These are phyloP conservation scores for Colletotrichum sp. DNA, from an alignment of 2,329 filamentous ascomycete genomes.

Conservation along the genomic window DNA sequence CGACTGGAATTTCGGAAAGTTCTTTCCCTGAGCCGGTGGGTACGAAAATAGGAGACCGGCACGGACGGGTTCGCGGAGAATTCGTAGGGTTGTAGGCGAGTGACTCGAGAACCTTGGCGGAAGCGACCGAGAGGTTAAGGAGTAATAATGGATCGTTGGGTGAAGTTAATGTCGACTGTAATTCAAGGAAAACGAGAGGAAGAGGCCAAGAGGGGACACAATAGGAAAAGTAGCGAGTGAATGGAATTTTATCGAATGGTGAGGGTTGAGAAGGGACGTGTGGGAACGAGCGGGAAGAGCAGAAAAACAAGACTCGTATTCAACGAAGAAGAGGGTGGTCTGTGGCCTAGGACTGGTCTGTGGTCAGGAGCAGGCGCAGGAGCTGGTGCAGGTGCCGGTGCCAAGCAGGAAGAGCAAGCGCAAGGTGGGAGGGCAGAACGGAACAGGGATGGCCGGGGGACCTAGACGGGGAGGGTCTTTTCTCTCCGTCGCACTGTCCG, in stretches of 20 bases:
- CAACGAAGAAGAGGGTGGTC: not conserved
- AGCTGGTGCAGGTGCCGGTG: not conserved
- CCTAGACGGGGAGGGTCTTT: not conserved
- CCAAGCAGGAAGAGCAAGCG: not conserved
- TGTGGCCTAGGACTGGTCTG: not conserved
- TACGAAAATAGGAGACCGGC: constrained; percentile 4
- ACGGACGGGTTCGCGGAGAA: not conserved
- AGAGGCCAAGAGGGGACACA: not conserved
- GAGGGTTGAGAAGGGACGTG: not conserved
- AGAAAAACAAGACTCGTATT: constrained; percentile 20
- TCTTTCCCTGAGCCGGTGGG: constrained; percentile 4
- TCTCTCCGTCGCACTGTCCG: constrained; percentile 11
- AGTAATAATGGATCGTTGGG: not conserved
- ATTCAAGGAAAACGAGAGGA: not conserved
- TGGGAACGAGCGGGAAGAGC: constrained; percentile 7
- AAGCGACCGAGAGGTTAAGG: not conserved
- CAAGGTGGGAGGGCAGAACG: not conserved
- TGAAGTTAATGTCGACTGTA: not conserved
- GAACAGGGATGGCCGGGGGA: not conserved
- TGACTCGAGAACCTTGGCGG: not conserved
- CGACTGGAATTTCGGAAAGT: constrained; percentile 13
- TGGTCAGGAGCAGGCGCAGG: not conserved
- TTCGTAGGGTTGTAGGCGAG: not conserved
- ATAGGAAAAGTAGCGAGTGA: constrained; percentile 7
- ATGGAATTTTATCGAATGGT: constrained; percentile 8